Evolutionary conservation across 768 basidiomycete genomes (phyloP).

Genomic region (Serendipita sp.): DNA sequence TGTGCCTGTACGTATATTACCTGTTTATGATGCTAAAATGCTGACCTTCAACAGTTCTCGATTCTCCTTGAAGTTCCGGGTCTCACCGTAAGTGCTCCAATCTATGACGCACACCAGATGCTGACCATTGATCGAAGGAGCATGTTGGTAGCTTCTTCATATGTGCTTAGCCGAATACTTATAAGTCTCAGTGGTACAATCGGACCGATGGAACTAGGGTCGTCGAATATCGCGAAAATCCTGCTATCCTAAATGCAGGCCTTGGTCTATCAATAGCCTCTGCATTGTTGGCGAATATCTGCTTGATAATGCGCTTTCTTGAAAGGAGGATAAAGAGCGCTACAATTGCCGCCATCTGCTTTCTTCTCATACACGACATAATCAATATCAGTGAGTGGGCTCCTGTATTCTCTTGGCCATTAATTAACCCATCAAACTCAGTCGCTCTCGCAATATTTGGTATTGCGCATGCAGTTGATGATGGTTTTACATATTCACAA

Average conservation of each 20-base stretch:
- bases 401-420: too few species aligned
- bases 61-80: slow-evolving; percentile 74
- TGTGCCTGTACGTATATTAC: slow-evolving; percentile 26
- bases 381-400: slow-evolving; percentile 23
- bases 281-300: slow-evolving; percentile 50
- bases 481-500: slow-evolving; percentile 50
- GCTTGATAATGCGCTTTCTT: slow-evolving; percentile 52
- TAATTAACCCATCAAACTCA: neutral
- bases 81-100: slow-evolving; percentile 38
- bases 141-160: neutral
- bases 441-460: slow-evolving; percentile 41
- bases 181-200: slow-evolving; percentile 22
- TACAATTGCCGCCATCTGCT: slow-evolving; percentile 47
- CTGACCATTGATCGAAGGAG: neutral
- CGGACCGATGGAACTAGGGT: slow-evolving; percentile 30
- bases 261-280: slow-evolving; percentile 51
- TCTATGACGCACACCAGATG: neutral
- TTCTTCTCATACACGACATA: slow-evolving; percentile 46
- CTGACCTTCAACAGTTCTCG: slow-evolving; percentile 28
- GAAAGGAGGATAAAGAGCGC: slow-evolving; percentile 46
- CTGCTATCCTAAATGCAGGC: slow-evolving; percentile 40
- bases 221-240: slow-evolving; percentile 36
- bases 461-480: slow-evolving; percentile 39
- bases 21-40: neutral
- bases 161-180: neutral